Evolutionary conservation across 2,329 filamentous ascomycete species (phyloP).

Genomic region (Xylariales sp.): DNA sequence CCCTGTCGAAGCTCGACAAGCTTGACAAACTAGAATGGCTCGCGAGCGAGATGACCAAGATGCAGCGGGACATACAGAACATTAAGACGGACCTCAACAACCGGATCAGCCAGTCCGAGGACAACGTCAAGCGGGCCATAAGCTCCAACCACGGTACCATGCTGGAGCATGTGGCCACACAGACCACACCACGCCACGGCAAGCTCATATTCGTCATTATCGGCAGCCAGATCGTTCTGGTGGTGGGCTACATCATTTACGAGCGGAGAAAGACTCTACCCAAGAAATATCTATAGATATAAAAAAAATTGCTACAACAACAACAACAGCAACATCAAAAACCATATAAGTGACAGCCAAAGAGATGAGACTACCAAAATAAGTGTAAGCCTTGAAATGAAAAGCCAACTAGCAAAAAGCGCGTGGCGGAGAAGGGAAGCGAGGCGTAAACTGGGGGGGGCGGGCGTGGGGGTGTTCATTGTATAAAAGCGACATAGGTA

Average conservation of each 20-base stretch:
- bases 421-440: conserved; percentile 1
- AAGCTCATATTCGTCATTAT: conserved; percentile 76
- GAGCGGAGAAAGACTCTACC: conserved; percentile 82
- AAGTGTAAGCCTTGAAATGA: neutral
- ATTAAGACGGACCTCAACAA: conserved; percentile 66
- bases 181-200: conserved; percentile 62
- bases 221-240: conserved; percentile 77
- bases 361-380: neutral
- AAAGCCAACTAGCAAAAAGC: neutral
- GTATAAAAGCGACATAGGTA: conserved; percentile 30
- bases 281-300: conserved; percentile 86
- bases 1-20: conserved; percentile 58
- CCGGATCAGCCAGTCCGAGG: conserved; percentile 64
- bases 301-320: neutral
- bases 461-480: conserved; percentile 16
- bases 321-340: neutral
- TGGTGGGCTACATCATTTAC: conserved; percentile 77
- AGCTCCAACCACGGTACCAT: conserved; percentile 62
- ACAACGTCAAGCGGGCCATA: conserved; percentile 64
- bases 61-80: conserved; percentile 69
- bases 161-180: conserved; percentile 58
- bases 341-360: neutral
- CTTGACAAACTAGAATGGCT: conserved; percentile 54
- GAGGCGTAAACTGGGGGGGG: conserved; percentile 18
- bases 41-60: conserved; percentile 59